Evolutionary conservation across 495 filamentous ascomycete species (phyloP), one percentile per base, ranked within the genome.

Genomic region (Aspergillus wentii): DNA sequence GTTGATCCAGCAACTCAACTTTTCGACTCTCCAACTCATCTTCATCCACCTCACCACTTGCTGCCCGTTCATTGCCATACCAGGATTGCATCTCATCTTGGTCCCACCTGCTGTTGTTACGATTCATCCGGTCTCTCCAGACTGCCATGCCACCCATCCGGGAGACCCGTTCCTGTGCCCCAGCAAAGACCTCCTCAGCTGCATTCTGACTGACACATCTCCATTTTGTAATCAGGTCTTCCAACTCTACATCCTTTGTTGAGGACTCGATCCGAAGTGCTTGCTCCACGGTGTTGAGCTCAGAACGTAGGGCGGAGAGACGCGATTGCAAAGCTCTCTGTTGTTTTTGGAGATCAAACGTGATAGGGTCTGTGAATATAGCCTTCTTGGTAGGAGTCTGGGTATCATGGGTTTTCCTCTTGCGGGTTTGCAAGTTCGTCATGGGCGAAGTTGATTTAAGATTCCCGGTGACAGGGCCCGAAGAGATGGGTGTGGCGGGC

Each of bases 121-220:
- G 52, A 40, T 61, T 61, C 44, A 65, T 67, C 30, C 53, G 61
- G 30, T 71, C 65, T 43, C 56, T 64, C 77, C 79, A 78, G 5
- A 59, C 78, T 0, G 51, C 54, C 33, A 80, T 56, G 0, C 80
- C 80, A 10, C 80, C 80, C 74, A 80, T 79, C 8, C 54, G 49
- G 3, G 56, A 28, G 8, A 75, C 57, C 10, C 68, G 52, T 15
- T 70, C 69, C 33, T 56, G 59, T 2, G 69, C 67, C 17, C 45
- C 50, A 5, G 33, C 40, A 27, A 74, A 77, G 0, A 73, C 67
- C 39, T 72, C 73, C 33, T 79, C 73, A 3, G 75, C 75, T 14
- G 69, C 73, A 10, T 59, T 55, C 49, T 74, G 64, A 17, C 63
- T 69, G n/a, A 64, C 55, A 6, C 25, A 23, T 20, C 56, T 59